phyloP scores from a whole-genome alignment of 352 stramenopile species.

The Globisporangium rhizosaccharum region DNA sequence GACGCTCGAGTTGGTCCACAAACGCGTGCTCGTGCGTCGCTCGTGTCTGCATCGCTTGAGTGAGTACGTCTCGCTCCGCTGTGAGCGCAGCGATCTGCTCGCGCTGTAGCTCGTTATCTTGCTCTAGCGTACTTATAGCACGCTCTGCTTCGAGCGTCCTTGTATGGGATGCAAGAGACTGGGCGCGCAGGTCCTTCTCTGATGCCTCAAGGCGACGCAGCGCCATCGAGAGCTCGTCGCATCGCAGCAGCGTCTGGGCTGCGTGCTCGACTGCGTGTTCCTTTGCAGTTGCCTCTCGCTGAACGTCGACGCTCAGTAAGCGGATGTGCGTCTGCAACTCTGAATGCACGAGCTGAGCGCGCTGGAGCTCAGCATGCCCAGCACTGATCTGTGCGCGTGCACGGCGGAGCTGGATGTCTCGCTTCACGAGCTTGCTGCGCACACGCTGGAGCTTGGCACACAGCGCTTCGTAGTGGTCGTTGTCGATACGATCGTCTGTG shows the following conservation, averaged over 20 bases:
- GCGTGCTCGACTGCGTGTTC: slow-evolving; percentile 39
- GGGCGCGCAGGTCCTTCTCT: background rate
- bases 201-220: background rate
- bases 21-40: slow-evolving; percentile 1
- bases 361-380: slow-evolving; percentile 10
- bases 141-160: slow-evolving; percentile 3
- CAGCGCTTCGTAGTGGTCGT: slow-evolving; percentile 31
- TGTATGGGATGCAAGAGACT: slow-evolving; percentile 11
- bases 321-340: slow-evolving; percentile 12
- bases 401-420: slow-evolving; percentile 29
- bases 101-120: slow-evolving; percentile 1
- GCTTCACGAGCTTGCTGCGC: slow-evolving; percentile 22
- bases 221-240: slow-evolving; percentile 5
- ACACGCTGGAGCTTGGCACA: slow-evolving; percentile 37
- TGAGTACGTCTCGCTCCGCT: background rate
- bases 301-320: slow-evolving; percentile 15
- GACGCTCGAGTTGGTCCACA: background rate
- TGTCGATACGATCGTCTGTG: slow-evolving; percentile 26
- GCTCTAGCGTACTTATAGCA: background rate
- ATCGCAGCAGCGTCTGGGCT: slow-evolving; percentile 25
- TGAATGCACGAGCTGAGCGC: slow-evolving; percentile 1
- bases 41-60: background rate
- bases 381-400: slow-evolving; percentile 22
- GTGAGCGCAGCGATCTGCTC: background rate
- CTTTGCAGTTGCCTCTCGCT: slow-evolving; percentile 16